A percentile compares a stretch with the other conserved stretches of the same genome.
Conservation (phyloP, 176 grass and related monocot genomes). For the Carex pumila region DNA sequence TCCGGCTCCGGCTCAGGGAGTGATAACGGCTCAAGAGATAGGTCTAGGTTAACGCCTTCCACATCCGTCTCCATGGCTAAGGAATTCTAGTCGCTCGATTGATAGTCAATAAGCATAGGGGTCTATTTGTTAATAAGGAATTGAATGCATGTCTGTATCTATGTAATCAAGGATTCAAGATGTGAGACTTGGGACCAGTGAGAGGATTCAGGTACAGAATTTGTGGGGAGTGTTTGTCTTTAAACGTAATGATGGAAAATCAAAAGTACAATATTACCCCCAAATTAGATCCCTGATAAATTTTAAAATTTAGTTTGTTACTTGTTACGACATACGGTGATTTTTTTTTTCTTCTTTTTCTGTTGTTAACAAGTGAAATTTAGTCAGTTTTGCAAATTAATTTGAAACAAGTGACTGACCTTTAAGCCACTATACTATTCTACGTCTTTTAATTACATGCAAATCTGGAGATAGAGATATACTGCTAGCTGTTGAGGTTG, state of each 20-base stretch:
- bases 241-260: neutral
- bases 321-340: too few species aligned
- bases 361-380: too few species aligned
- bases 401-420: too few species aligned
- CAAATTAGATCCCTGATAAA: neutral
- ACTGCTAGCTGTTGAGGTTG: too few species aligned
- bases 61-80: neutral
- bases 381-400: too few species aligned
- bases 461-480: too few species aligned
- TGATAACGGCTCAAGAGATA: conserved; percentile 37
- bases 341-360: too few species aligned
- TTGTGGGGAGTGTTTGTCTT: neutral
- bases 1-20: conserved; percentile 27
- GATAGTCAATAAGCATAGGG: neutral
- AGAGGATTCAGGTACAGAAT: neutral
- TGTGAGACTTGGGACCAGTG: neutral
- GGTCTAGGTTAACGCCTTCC: conserved; percentile 36
- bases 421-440: too few species aligned
- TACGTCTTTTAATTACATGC: too few species aligned
- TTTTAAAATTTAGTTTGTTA: neutral
- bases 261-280: neutral
- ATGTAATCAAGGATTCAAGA: neutral
- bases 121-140: neutral
- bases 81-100: neutral
- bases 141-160: neutral